phyloP scores from a whole-genome alignment of 345 rosid genomes.

The Sonneratia alba region DNA sequence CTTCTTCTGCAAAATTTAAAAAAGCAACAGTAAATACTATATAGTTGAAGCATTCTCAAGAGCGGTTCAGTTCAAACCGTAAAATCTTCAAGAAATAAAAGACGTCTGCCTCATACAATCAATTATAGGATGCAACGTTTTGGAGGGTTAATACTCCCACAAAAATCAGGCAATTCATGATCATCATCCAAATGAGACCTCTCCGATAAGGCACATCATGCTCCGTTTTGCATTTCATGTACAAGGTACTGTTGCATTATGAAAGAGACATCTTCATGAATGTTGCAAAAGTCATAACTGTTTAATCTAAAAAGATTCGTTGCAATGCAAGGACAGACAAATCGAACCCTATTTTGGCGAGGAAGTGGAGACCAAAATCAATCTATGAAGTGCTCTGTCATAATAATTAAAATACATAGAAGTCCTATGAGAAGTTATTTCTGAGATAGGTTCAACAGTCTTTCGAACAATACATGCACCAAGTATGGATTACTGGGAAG shows the following conservation, averaged over 20 bases:
- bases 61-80: no score
- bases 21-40: neutral
- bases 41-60: neutral
- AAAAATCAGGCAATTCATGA: constrained; percentile 81
- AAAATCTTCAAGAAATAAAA: neutral
- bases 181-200: constrained; percentile 92
- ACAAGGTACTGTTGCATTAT: constrained; percentile 46
- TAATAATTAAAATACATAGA: neutral
- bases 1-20: constrained; percentile 47
- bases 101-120: neutral
- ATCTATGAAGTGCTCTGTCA: constrained; percentile 55
- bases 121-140: neutral
- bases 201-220: constrained; percentile 95
- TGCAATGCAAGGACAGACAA: neutral
- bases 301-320: neutral
- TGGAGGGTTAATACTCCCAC: constrained; percentile 37
- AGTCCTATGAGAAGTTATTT: neutral
- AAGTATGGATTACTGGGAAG: neutral
- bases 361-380: constrained; percentile 83
- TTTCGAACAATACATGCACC: neutral
- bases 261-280: neutral
- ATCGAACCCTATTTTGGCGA: constrained; percentile 67
- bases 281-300: neutral
- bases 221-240: constrained; percentile 86
- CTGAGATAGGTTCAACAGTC: neutral